These are phyloP conservation scores for Skeletonema grethae DNA, from an alignment of 108 stramenopile species.

Conservation along the genomic window DNA sequence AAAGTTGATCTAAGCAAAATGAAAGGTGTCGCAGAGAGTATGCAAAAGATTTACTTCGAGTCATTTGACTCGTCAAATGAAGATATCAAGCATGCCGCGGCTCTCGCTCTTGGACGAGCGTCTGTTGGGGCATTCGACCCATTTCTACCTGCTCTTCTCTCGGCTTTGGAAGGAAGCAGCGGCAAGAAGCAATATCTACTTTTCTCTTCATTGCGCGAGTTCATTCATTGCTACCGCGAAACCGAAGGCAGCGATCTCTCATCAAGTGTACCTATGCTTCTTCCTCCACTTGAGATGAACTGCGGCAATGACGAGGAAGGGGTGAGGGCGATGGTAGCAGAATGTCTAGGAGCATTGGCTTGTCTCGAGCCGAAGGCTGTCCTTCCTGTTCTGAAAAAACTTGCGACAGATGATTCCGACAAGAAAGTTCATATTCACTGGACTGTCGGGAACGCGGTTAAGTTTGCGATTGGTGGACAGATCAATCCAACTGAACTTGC, in stretches of 20 bases:
- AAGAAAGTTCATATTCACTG: slow-evolving; percentile 69
- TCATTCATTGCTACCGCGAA: slow-evolving; percentile 85
- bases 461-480: slow-evolving; percentile 85
- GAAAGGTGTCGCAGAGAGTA: slow-evolving; percentile 50
- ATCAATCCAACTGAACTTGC: slow-evolving; percentile 55
- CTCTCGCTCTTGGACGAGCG: slow-evolving; percentile 90
- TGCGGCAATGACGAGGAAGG: slow-evolving; percentile 86
- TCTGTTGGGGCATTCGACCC: slow-evolving; percentile 78
- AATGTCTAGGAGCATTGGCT: slow-evolving; percentile 92
- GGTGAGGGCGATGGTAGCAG: slow-evolving; percentile 95
- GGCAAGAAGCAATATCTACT: slow-evolving; percentile 94
- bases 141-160: slow-evolving; percentile 88
- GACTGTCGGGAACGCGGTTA: slow-evolving; percentile 89
- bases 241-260: slow-evolving; percentile 55
- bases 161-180: slow-evolving; percentile 69
- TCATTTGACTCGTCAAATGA: slow-evolving; percentile 86
- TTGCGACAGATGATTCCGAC: slow-evolving; percentile 40
- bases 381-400: slow-evolving; percentile 59
- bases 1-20: slow-evolving; percentile 71
- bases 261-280: slow-evolving; percentile 61
- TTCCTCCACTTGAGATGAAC: slow-evolving; percentile 85
- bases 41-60: slow-evolving; percentile 63
- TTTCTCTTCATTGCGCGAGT: slow-evolving; percentile 90
- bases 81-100: slow-evolving; percentile 94
- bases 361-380: slow-evolving; percentile 73